Conservation (phyloP, 2,329 filamentous ascomycete genomes). For the Camillea tinctor region DNA sequence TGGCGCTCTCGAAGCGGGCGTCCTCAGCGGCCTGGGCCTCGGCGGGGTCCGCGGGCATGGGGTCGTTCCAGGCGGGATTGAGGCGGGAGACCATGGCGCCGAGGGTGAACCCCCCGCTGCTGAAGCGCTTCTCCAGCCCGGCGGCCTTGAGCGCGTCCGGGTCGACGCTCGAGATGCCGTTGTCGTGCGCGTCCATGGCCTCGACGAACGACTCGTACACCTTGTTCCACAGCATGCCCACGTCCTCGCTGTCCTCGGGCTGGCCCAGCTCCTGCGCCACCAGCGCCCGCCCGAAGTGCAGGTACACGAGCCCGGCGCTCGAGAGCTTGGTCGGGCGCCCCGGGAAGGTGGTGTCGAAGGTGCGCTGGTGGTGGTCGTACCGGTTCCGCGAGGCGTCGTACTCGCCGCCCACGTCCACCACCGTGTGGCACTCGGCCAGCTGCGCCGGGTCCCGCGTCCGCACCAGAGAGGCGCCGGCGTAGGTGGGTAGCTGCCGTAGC, state of each 20-base stretch:
- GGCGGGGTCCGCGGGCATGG: conserved; percentile 47
- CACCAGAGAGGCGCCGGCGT: conserved; percentile 70
- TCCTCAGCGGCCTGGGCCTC: conserved; percentile 76
- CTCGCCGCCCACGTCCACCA: conserved; percentile 96
- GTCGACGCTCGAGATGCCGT: conserved; percentile 85
- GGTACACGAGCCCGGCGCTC: conserved; percentile 89
- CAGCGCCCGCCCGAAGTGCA: conserved; percentile 89
- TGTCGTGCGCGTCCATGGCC: conserved; percentile 96
- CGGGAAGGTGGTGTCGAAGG: conserved; percentile 83
- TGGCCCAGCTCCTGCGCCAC: conserved; percentile 61
- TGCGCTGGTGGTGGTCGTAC: conserved; percentile 97
- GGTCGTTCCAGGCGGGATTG: conserved; percentile 80
- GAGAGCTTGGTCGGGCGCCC: conserved; percentile 83
- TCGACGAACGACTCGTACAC: conserved; percentile 93
- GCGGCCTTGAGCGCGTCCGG: conserved; percentile 65
- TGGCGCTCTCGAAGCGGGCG: conserved; percentile 73
- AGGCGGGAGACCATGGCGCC: conserved; percentile 78
- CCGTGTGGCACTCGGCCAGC: conserved; percentile 83
- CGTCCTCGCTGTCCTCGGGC: conserved; percentile 61
- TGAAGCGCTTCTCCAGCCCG: conserved; percentile 78
- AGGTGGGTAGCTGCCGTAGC: conserved; percentile 83
- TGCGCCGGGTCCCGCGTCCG: conserved; percentile 82
- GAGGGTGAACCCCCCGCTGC: conserved; percentile 77
- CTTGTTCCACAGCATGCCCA: conserved; percentile 78
- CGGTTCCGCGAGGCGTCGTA: conserved; percentile 76